Percentiles rank a stretch among this genome's conserved stretches.
These are phyloP conservation scores for Zizania palustris DNA, from an alignment of 202 grass and related monocot species.

Conservation along the genomic window DNA sequence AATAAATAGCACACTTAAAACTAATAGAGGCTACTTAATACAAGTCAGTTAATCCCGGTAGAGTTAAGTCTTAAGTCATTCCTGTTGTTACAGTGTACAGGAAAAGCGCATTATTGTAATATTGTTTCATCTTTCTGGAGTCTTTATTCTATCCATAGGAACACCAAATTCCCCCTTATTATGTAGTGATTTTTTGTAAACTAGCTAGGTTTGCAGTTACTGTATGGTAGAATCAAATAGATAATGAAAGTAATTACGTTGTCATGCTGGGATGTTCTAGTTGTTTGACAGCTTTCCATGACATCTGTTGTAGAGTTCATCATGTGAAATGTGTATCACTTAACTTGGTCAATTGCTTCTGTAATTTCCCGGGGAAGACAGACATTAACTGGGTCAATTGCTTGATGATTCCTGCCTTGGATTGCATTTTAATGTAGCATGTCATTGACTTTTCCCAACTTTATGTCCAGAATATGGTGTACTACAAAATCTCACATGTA, in stretches of 20 bases:
- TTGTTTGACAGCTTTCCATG: conserved; percentile 24
- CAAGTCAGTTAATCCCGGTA: conserved; percentile 12
- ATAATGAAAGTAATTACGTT: not conserved
- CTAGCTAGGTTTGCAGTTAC: not conserved
- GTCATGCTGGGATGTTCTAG: not conserved
- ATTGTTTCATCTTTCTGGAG: conserved; percentile 10
- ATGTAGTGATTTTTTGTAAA: not conserved
- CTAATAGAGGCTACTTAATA: not conserved
- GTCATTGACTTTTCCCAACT: conserved; percentile 19
- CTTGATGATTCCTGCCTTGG: not conserved
- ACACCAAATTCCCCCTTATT: not conserved
- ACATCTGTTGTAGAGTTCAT: conserved; percentile 22
- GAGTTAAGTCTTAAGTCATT: conserved; percentile 23
- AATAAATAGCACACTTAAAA: conserved; percentile 7
- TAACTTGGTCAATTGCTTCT: not conserved
- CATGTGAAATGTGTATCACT: conserved; percentile 14
- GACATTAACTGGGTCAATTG: conserved; percentile 1
- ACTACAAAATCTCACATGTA: conserved; percentile 99
- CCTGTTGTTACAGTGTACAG: conserved; percentile 24
- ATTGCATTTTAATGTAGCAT: not conserved
- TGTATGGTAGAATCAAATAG: not conserved
- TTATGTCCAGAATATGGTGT: conserved; percentile 89
- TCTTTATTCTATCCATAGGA: not conserved
- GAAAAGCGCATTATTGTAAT: not conserved
- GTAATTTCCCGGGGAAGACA: not conserved